Percentiles rank a stretch among this genome's conserved stretches.
phyloP scores from a whole-genome alignment of 2,329 filamentous ascomycete species.

The Exophiala calicioides region DNA sequence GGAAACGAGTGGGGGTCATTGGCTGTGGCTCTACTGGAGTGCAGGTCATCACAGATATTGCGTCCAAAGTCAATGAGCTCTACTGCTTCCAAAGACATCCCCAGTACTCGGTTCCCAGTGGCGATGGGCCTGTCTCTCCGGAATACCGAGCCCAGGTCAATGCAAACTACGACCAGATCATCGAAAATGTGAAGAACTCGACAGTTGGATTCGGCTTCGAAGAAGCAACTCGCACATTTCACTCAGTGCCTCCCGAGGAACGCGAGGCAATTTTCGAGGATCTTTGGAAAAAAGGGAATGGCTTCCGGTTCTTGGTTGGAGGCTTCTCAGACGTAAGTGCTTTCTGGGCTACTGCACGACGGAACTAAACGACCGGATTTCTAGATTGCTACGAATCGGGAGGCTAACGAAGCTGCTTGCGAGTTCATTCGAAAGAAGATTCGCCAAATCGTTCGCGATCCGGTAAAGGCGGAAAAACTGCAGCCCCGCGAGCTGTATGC shows the following conservation, averaged over 20 bases:
- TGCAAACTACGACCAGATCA: slow-evolving; percentile 38
- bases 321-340: slow-evolving; percentile 44
- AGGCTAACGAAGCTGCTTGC: slow-evolving; percentile 42
- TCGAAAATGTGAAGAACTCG: slow-evolving; percentile 33
- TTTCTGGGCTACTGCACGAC: too few relatives aligned
- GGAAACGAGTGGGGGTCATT: too few relatives aligned
- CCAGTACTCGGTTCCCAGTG: slow-evolving; percentile 17
- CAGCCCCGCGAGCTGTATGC: slow-evolving; percentile 55
- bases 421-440: slow-evolving; percentile 42
- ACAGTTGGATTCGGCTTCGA: slow-evolving; percentile 28
- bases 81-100: slow-evolving; percentile 41
- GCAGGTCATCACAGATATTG: slow-evolving; percentile 31
- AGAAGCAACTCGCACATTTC: slow-evolving; percentile 28
- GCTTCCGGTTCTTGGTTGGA: slow-evolving; percentile 42
- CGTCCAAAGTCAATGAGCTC: slow-evolving; percentile 35
- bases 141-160: slow-evolving; percentile 32
- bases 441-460: slow-evolving; percentile 35
- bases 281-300: slow-evolving; percentile 36
- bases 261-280: slow-evolving; percentile 34
- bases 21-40: too few relatives aligned
- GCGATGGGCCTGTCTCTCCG: slow-evolving; percentile 14
- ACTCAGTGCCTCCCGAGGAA: slow-evolving; percentile 13
- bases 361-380: too few relatives aligned
- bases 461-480: slow-evolving; percentile 34
- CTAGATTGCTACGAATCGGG: slow-evolving; percentile 37